These are phyloP conservation scores for Allantophomopsis cytisporea DNA, from an alignment of 2,329 filamentous ascomycete genomes.

Conservation along the genomic window DNA sequence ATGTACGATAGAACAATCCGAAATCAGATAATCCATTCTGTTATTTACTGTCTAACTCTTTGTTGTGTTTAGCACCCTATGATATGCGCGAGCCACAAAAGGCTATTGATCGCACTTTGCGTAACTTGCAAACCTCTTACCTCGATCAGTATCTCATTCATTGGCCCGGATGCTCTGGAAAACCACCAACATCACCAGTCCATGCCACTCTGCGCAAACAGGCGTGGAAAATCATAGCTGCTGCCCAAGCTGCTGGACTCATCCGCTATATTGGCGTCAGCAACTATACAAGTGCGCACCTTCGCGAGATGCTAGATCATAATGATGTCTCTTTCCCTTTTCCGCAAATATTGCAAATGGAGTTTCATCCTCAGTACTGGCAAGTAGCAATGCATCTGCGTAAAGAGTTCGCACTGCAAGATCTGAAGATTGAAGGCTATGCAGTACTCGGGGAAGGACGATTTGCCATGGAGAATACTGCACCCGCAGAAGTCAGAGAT, in stretches of 20 bases:
- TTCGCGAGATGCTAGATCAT: slow-evolving; percentile 59
- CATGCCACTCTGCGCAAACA: slow-evolving; percentile 38
- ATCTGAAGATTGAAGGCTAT: too few species aligned
- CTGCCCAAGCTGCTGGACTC: slow-evolving; percentile 51
- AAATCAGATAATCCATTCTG: too few species aligned
- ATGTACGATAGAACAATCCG: too few species aligned
- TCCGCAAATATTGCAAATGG: too few species aligned
- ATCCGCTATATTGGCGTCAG: slow-evolving; percentile 70
- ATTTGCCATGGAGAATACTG: too few species aligned
- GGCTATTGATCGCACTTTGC: slow-evolving; percentile 40
- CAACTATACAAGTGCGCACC: slow-evolving; percentile 68
- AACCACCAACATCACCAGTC: slow-evolving; percentile 35
- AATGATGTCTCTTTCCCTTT: slow-evolving; percentile 6
- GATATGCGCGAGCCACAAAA: slow-evolving; percentile 54
- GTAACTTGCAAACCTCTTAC: slow-evolving; percentile 44
- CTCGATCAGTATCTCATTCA: slow-evolving; percentile 57
- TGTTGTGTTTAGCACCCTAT: slow-evolving; percentile 19
- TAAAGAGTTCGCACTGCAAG: too few species aligned
- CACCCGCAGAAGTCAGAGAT: too few species aligned
- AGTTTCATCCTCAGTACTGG: too few species aligned
- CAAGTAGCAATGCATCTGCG: too few species aligned
- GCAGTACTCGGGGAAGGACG: too few species aligned
- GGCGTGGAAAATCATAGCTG: slow-evolving; percentile 59
- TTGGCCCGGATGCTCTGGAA: slow-evolving; percentile 36
- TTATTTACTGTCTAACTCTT: too few species aligned